Percentiles rank a stretch among this genome's conserved stretches.
These are phyloP conservation scores for Passalora sequoiae DNA, from an alignment of 2,329 filamentous ascomycete genomes.

Conservation along the genomic window DNA sequence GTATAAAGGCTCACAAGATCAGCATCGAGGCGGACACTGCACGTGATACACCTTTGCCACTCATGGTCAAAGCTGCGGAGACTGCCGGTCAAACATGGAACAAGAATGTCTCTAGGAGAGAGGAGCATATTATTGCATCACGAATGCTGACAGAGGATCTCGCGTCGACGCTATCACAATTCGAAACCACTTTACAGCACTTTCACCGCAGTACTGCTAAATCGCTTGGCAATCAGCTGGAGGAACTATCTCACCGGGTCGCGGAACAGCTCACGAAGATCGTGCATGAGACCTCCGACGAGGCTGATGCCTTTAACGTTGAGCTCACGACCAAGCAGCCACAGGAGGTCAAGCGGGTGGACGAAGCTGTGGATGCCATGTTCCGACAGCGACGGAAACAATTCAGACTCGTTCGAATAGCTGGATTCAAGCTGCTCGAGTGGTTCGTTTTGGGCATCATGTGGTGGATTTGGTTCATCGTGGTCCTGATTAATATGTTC, in stretches of 20 bases:
- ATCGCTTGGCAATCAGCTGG: constrained; percentile 42
- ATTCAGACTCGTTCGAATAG: constrained; percentile 67
- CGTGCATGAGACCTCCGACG: constrained; percentile 65
- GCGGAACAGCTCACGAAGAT: constrained; percentile 51
- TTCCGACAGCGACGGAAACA: constrained; percentile 69
- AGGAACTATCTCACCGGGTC: constrained; percentile 43
- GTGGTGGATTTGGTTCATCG: constrained; percentile 91
- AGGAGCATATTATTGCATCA: constrained; percentile 52
- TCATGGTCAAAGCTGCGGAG: constrained; percentile 35
- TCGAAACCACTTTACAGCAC: constrained; percentile 47
- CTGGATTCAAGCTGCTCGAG: constrained; percentile 77
- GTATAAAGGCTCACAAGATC: constrained; percentile 85
- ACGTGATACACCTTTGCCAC: constrained; percentile 30
- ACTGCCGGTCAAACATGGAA: constrained; percentile 36
- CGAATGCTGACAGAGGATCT: constrained; percentile 47
- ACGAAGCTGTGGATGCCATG: constrained; percentile 65
- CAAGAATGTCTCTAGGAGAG: constrained; percentile 45
- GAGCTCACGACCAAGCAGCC: constrained; percentile 73
- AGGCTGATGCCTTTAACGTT: constrained; percentile 71
- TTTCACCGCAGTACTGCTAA: constrained; percentile 47
- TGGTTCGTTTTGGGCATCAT: constrained; percentile 83
- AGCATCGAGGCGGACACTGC: constrained; percentile 56
- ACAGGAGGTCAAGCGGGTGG: constrained; percentile 72
- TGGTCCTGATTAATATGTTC: constrained; percentile 66
- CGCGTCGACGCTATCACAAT: constrained; percentile 35